Conservation (phyloP, 2,329 filamentous ascomycete species). For the Xylaria arbuscula region DNA sequence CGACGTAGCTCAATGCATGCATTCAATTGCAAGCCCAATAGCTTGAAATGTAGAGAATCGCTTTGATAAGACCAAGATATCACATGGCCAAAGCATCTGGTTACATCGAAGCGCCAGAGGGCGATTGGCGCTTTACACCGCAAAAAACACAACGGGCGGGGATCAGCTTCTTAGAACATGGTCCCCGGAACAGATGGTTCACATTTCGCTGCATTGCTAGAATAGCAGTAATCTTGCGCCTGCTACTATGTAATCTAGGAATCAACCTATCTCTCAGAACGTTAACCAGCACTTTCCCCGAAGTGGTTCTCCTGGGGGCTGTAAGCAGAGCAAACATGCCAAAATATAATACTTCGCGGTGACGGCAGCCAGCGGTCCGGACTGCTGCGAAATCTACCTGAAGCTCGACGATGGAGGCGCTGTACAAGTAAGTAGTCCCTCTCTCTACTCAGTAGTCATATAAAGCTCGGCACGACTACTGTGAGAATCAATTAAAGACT, state of each 20-base stretch:
- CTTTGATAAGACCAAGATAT: background rate
- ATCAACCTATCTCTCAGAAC: background rate
- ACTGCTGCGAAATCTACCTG: background rate
- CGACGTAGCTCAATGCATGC: background rate
- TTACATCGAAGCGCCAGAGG: slow-evolving; percentile 8
- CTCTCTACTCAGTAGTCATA: no score
- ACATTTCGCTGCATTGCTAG: background rate
- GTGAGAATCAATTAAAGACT: no score
- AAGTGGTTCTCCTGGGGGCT: background rate
- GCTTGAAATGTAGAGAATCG: background rate
- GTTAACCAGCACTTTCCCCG: background rate
- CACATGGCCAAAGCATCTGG: background rate
- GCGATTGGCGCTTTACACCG: slow-evolving; percentile 26
- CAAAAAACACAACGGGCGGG: slow-evolving; percentile 3
- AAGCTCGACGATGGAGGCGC: background rate
- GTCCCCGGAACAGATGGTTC: background rate
- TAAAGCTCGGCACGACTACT: background rate
- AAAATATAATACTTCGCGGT: background rate
- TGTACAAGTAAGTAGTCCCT: background rate
- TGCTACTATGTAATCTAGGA: background rate
- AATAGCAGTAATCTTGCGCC: background rate
- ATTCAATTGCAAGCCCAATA: background rate
- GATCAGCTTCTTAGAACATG: background rate
- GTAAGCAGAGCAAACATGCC: background rate
- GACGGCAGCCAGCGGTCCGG: background rate